Percentiles rank a stretch among this genome's conserved stretches.
Evolutionary conservation across 129 eudicot species (phyloP).

Genomic region (Scalesia atractyloides): DNA sequence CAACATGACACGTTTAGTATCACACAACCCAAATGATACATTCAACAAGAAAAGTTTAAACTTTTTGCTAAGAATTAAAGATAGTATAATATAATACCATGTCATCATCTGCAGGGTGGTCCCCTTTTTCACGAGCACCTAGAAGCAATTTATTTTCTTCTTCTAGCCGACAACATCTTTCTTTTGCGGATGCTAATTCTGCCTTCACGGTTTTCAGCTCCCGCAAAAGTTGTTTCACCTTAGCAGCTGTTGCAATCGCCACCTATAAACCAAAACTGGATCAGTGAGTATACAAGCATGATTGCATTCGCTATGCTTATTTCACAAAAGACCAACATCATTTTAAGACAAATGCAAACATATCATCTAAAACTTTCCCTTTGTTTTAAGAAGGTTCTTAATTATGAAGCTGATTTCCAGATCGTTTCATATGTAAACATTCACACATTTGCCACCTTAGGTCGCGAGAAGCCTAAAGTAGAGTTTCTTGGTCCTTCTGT

Average conservation of each 20-base stretch:
- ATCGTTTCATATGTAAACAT: conserved; percentile 23
- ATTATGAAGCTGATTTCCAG: not conserved
- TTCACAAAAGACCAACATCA: not conserved
- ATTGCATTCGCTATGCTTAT: not conserved
- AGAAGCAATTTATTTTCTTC: conserved; percentile 77
- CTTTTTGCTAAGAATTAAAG: no score
- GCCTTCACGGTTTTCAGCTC: conserved; percentile 81
- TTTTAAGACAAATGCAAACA: not conserved
- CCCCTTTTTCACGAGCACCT: conserved; percentile 61
- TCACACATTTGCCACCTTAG: conserved; percentile 67
- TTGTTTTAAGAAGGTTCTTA: not conserved
- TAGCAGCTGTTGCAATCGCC: conserved; percentile 86
- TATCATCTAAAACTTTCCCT: not conserved
- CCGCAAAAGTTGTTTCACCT: conserved; percentile 72
- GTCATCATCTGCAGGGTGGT: conserved; percentile 73
- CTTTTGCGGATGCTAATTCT: conserved; percentile 70
- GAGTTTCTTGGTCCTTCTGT: conserved; percentile 50
- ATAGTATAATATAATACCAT: conserved; percentile 46
- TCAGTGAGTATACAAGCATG: conserved; percentile 1
- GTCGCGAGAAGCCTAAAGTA: conserved; percentile 89
- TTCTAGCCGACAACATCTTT: conserved; percentile 71
- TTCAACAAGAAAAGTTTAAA: not conserved
- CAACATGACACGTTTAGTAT: not conserved
- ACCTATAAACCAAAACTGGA: conserved; percentile 42
- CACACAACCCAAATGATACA: not conserved